Percentiles rank a stretch among this genome's conserved stretches.
Conservation (phyloP, 2,329 filamentous ascomycete genomes). For the Cyphellophora attinorum region DNA sequence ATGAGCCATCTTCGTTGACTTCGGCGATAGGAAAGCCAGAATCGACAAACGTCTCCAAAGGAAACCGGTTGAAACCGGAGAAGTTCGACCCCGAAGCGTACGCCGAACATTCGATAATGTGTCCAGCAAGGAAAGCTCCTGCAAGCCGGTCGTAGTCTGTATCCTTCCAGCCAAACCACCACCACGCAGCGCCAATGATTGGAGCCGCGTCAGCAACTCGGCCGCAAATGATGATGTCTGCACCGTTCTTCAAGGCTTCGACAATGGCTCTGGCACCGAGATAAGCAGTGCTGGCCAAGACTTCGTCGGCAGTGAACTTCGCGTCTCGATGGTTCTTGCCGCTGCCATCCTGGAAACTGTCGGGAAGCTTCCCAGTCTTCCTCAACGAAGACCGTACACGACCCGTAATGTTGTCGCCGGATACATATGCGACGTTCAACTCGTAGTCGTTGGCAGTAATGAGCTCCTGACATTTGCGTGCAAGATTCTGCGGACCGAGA, state of each 20-base stretch:
- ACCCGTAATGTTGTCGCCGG: slow-evolving; percentile 29
- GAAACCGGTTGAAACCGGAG: slow-evolving; percentile 35
- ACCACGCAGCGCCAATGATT: slow-evolving; percentile 47
- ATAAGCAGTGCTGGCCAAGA: slow-evolving; percentile 43
- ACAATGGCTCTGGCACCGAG: slow-evolving; percentile 42
- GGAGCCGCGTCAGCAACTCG: slow-evolving; percentile 42
- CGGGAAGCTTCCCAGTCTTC: slow-evolving; percentile 25
- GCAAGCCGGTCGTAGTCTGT: slow-evolving; percentile 41
- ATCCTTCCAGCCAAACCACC: slow-evolving; percentile 45
- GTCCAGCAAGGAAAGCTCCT: slow-evolving; percentile 39
- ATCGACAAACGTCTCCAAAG: slow-evolving; percentile 29
- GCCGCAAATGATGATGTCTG: slow-evolving; percentile 35
- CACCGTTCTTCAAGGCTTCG: slow-evolving; percentile 27
- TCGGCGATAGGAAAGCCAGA: slow-evolving; percentile 42
- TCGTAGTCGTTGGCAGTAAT: slow-evolving; percentile 24
- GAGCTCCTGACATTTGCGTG: slow-evolving; percentile 26
- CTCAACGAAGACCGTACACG: slow-evolving; percentile 32
- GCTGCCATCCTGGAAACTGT: slow-evolving; percentile 25
- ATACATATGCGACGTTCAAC: slow-evolving; percentile 24
- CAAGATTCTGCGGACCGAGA: slow-evolving; percentile 44
- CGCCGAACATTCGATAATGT: slow-evolving; percentile 45
- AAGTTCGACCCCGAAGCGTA: slow-evolving; percentile 50
- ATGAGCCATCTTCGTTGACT: slow-evolving; percentile 34
- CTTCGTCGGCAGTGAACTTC: slow-evolving; percentile 19
- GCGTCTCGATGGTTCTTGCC: slow-evolving; percentile 23